These are phyloP conservation scores for Tetrahymena thermophila DNA, from an alignment of 73 alveolate species.

Conservation along the genomic window DNA sequence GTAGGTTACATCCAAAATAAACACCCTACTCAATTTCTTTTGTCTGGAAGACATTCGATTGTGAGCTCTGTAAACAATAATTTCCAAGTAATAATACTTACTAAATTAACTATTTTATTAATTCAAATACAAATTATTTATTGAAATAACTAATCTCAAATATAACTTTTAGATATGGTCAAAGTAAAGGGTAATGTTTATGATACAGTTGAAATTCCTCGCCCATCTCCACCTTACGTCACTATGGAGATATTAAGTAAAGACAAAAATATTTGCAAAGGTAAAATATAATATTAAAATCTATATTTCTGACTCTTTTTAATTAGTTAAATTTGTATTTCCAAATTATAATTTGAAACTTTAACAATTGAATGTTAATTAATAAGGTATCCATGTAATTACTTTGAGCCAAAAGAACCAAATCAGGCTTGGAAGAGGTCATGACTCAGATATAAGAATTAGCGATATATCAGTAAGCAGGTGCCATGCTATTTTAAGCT, in stretches of 20 bases:
- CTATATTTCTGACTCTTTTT: background rate
- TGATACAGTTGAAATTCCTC: conserved; percentile 42
- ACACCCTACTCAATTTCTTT: conserved; percentile 54
- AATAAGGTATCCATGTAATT: conserved; percentile 24
- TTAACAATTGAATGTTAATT: background rate
- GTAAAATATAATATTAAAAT: background rate
- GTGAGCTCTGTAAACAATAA: conserved; percentile 88
- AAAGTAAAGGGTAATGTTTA: conserved; percentile 9
- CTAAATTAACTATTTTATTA: background rate
- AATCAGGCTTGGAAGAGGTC: conserved; percentile 56
- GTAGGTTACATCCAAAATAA: conserved; percentile 61
- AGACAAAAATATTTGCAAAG: conserved; percentile 37
- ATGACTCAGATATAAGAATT: conserved; percentile 56
- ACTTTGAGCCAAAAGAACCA: conserved; percentile 21
- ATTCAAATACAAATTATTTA: background rate
- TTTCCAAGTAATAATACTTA: conserved; percentile 48
- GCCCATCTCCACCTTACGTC: conserved; percentile 46
- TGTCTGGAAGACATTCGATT: conserved; percentile 79
- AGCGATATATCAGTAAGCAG: conserved; percentile 45
- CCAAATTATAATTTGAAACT: background rate
- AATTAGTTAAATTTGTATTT: background rate
- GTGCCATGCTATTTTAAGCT: conserved; percentile 43
- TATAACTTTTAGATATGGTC: background rate
- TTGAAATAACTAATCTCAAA: background rate
- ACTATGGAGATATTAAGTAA: conserved; percentile 34